These are phyloP conservation scores for Acer negundo DNA, from an alignment of 345 rosid species.

Conservation along the genomic window DNA sequence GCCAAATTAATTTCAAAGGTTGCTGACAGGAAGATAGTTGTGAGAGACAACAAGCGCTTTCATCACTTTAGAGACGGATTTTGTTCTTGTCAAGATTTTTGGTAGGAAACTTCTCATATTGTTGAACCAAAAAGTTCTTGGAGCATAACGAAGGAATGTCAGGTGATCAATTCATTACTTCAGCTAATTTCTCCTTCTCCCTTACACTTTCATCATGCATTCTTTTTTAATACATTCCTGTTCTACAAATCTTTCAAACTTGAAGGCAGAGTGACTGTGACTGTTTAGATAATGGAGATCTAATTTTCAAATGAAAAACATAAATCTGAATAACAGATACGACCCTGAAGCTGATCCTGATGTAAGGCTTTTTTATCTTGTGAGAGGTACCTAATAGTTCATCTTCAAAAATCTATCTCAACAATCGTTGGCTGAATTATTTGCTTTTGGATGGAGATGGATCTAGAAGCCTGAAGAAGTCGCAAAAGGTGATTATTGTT, in stretches of 20 bases:
- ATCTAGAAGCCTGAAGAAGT: conserved; percentile 77
- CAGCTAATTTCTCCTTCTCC: not conserved
- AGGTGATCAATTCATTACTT: no score
- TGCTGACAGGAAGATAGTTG: conserved; percentile 53
- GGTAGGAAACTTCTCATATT: conserved; percentile 23
- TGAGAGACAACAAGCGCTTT: conserved; percentile 65
- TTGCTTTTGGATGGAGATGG: conserved; percentile 38
- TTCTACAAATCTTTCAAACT: not conserved
- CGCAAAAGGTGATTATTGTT: conserved; percentile 60
- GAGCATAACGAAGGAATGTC: not conserved
- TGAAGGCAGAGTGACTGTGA: not conserved
- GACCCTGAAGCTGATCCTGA: conserved; percentile 61
- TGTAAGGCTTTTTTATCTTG: conserved; percentile 55
- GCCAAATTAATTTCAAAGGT: conserved; percentile 55
- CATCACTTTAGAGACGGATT: conserved; percentile 66
- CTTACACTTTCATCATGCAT: not conserved
- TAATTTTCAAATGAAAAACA: not conserved
- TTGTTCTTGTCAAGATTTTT: conserved; percentile 50
- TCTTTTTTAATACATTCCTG: not conserved
- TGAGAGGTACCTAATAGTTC: conserved; percentile 61
- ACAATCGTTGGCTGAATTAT: conserved; percentile 21
- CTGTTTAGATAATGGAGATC: not conserved
- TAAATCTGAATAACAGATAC: no score
- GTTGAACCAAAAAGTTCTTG: not conserved
- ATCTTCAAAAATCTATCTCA: conserved; percentile 13